phyloP scores from a whole-genome alignment of 2,329 filamentous ascomycete species.

The Verticillium klebahnii region DNA sequence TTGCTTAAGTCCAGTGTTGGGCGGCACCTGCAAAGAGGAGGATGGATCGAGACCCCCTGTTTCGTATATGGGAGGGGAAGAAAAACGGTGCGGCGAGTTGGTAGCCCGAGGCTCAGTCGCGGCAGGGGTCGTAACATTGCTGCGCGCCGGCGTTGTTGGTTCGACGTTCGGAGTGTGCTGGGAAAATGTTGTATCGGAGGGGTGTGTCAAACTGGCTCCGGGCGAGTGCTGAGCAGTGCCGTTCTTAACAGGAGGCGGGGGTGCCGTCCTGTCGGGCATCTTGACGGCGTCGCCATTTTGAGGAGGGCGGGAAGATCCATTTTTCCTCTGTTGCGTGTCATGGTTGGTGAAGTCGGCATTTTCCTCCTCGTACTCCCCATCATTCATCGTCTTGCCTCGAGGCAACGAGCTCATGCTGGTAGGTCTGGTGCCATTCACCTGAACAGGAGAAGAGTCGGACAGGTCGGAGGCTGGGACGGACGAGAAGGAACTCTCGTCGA shows the following conservation, averaged over 20 bases:
- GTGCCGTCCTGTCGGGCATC: slow-evolving; percentile 22
- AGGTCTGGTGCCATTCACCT: slow-evolving; percentile 31
- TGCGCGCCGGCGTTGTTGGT: background rate
- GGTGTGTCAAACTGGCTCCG: background rate
- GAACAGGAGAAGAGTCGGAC: slow-evolving; percentile 39
- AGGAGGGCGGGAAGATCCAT: slow-evolving; percentile 8
- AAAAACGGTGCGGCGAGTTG: slow-evolving; percentile 52
- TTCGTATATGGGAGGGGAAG: slow-evolving; percentile 57
- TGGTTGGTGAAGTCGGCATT: slow-evolving; percentile 31
- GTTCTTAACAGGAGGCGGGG: slow-evolving; percentile 7
- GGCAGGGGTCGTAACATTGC: background rate
- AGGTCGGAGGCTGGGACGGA: slow-evolving; percentile 49
- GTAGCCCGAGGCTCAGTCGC: background rate
- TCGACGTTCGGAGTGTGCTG: background rate
- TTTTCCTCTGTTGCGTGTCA: slow-evolving; percentile 8
- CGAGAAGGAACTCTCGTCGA: slow-evolving; percentile 49
- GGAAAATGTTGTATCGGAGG: background rate
- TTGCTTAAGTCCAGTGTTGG: slow-evolving; percentile 63
- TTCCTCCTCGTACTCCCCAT: slow-evolving; percentile 25
- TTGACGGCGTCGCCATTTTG: slow-evolving; percentile 17
- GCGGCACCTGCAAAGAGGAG: slow-evolving; percentile 47
- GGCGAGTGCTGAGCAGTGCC: background rate
- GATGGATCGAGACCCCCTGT: slow-evolving; percentile 27
- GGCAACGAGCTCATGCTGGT: slow-evolving; percentile 57
- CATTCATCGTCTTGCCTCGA: slow-evolving; percentile 42